Conservation (phyloP, 495 filamentous ascomycete genomes). For the Penicillium crystallinum region DNA sequence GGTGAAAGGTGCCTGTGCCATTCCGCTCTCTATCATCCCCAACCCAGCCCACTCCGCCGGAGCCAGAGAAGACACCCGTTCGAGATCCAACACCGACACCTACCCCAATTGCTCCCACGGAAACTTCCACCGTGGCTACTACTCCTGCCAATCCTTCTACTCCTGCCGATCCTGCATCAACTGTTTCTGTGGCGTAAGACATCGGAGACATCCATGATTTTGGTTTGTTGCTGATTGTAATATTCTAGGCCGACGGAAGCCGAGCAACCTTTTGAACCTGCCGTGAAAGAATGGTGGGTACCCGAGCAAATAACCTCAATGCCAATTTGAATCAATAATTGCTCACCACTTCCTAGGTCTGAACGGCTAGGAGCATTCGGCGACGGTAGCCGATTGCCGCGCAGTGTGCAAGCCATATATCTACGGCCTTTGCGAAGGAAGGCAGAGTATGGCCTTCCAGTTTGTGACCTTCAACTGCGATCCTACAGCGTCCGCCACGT, state of each 20-base stretch:
- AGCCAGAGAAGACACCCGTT: conserved; percentile 12
- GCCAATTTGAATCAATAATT: not conserved
- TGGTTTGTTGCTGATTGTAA: not conserved
- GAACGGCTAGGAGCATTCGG: conserved; percentile 33
- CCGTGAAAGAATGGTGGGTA: conserved; percentile 30
- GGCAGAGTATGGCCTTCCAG: conserved; percentile 68
- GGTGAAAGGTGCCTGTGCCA: conserved; percentile 18
- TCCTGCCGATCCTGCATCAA: not conserved
- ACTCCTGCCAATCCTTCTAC: not conserved
- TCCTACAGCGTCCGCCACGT: conserved; percentile 89
- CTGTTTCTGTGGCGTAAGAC: not conserved
- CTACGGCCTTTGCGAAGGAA: conserved; percentile 74
- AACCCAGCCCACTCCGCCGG: conserved; percentile 14
- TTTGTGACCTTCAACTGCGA: conserved; percentile 87
- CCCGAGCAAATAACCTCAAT: not conserved
- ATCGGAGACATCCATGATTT: not conserved
- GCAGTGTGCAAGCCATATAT: conserved; percentile 79
- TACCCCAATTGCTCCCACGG: not conserved
- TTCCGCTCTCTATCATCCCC: conserved; percentile 24
- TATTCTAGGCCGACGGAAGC: conserved; percentile 8
- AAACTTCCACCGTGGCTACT: not conserved
- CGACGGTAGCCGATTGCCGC: conserved; percentile 53
- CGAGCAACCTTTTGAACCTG: conserved; percentile 13
- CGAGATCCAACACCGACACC: conserved; percentile 1
- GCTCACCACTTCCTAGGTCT: conserved; percentile 26